Evolutionary conservation across 1,284 basidiomycete species (phyloP).

Genomic region (Trichosporon coremiiforme): DNA sequence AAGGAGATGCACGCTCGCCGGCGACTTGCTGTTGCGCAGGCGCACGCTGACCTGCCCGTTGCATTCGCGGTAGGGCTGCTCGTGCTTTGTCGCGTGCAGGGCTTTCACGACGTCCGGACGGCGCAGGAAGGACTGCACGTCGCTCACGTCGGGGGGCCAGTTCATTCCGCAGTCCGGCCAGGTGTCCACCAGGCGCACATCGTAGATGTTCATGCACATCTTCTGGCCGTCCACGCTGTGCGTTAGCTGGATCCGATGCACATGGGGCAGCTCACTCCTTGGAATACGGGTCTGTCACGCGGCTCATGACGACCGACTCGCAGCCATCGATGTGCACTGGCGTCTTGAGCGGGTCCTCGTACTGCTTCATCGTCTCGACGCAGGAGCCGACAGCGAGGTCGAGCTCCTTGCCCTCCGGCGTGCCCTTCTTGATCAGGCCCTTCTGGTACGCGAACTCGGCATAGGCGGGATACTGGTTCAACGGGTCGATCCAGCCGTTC

Average conservation of each 20-base stretch:
- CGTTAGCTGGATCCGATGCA: conserved; percentile 18
- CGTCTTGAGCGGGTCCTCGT: conserved; percentile 53
- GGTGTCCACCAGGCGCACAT: conserved; percentile 82
- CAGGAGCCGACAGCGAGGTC: conserved; percentile 70
- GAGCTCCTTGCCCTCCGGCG: conserved; percentile 68
- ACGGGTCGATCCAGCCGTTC: conserved; percentile 95
- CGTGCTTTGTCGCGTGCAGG: conserved; percentile 77
- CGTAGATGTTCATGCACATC: conserved; percentile 93
- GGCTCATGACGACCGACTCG: conserved; percentile 64
- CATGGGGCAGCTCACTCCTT: conserved; percentile 62
- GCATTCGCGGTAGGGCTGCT: conserved; percentile 89
- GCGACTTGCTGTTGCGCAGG: conserved; percentile 66
- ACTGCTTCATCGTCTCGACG: conserved; percentile 61
- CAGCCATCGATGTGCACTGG: conserved; percentile 70
- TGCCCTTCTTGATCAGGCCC: conserved; percentile 72
- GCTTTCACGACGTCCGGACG: conserved; percentile 77
- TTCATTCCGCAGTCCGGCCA: conserved; percentile 95
- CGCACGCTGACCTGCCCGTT: conserved; percentile 67
- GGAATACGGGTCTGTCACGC: conserved; percentile 66
- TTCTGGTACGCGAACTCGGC: conserved; percentile 82
- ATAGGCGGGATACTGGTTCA: conserved; percentile 85
- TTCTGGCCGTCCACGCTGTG: conserved; percentile 68
- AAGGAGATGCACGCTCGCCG: conserved; percentile 74
- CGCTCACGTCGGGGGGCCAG: conserved; percentile 88
- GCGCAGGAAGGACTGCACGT: conserved; percentile 78